Conservation (phyloP, 352 stramenopile genomes). For the Phytophthora melonis region DNA sequence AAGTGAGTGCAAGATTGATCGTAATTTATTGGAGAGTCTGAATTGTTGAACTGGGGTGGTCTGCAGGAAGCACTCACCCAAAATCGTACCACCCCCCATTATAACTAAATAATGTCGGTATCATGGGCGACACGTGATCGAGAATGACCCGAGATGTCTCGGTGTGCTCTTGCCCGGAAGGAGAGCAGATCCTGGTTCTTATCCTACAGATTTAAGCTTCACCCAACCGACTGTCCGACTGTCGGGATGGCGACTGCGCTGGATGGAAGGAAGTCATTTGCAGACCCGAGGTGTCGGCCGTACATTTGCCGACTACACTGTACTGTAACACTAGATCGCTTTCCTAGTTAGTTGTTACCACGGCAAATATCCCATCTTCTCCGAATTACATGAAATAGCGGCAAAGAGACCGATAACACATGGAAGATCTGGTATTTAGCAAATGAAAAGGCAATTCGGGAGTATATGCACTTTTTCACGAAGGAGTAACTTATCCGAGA, state of each 20-base stretch:
- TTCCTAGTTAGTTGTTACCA: too few species aligned
- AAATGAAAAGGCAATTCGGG: too few species aligned
- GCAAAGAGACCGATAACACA: too few species aligned
- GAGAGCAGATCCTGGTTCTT: conserved; percentile 30
- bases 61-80: too few species aligned
- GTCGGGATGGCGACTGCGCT: conserved; percentile 5
- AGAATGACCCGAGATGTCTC: not conserved
- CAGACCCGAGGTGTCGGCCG: not conserved
- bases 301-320: not conserved
- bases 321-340: not conserved
- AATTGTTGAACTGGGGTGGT: too few species aligned
- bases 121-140: not conserved
- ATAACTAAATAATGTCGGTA: too few species aligned
- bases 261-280: not conserved
- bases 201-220: conserved; percentile 27
- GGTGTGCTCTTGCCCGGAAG: not conserved
- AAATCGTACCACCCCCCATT: not conserved
- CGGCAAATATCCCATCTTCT: too few species aligned
- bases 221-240: conserved; percentile 15
- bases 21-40: not conserved
- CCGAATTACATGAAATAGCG: too few species aligned
- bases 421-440: too few species aligned
- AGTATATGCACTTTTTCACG: too few species aligned
- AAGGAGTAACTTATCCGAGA: too few species aligned
- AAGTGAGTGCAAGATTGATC: not conserved